Percentiles rank a stretch among this genome's conserved stretches.
phyloP scores from a whole-genome alignment of 2,329 filamentous ascomycete genomes.

The Pestalotiopsis sp. region DNA sequence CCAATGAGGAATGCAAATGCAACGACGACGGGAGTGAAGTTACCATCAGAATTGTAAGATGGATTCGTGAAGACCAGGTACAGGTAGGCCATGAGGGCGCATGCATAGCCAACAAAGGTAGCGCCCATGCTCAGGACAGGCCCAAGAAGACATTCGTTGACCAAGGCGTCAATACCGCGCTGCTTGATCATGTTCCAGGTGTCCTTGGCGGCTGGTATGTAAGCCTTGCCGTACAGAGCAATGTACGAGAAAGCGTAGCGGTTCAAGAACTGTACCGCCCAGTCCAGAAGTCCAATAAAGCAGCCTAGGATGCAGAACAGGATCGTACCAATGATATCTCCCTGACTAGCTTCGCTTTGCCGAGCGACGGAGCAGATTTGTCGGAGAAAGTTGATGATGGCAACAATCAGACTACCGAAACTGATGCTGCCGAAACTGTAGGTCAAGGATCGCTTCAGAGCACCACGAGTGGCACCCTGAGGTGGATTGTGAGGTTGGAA shows the following conservation, averaged over 20 bases:
- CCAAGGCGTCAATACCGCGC: constrained; percentile 84
- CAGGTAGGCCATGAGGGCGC: constrained; percentile 80
- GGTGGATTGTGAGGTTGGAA: constrained; percentile 75
- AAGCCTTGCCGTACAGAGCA: constrained; percentile 87
- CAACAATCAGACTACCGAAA: constrained; percentile 82
- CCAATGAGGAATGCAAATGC: constrained; percentile 77
- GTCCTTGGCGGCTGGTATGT: constrained; percentile 83
- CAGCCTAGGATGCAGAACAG: constrained; percentile 78
- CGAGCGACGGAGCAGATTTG: constrained; percentile 82
- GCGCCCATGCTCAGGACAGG: constrained; percentile 60
- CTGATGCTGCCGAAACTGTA: constrained; percentile 93
- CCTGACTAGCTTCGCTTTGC: constrained; percentile 63
- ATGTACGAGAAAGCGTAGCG: constrained; percentile 93
- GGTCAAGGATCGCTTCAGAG: constrained; percentile 78
- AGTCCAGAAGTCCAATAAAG: constrained; percentile 76
- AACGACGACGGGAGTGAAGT: constrained; percentile 67
- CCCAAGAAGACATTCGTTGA: constrained; percentile 85
- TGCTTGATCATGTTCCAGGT: constrained; percentile 77
- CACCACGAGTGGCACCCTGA: constrained; percentile 78
- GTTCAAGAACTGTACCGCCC: constrained; percentile 88
- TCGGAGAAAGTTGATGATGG: constrained; percentile 82
- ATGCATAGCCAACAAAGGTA: constrained; percentile 82
- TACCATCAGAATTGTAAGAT: constrained; percentile 69
- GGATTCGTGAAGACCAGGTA: constrained; percentile 84
- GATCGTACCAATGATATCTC: constrained; percentile 65